Conservation (phyloP, 345 rosid species). For the Mallotus nudiflorus region DNA sequence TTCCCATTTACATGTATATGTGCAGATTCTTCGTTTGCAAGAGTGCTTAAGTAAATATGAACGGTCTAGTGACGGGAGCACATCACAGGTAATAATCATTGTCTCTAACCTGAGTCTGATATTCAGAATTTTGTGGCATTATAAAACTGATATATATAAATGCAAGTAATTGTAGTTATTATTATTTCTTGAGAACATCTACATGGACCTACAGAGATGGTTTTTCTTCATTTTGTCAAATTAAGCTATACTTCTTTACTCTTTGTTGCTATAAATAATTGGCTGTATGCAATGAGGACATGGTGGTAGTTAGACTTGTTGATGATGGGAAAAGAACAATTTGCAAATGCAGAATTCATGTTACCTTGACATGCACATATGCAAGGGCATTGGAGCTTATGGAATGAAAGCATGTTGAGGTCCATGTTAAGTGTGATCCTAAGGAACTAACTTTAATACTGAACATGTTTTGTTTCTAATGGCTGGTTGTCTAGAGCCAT, state of each 20-base stretch:
- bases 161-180: not conserved
- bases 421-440: not conserved
- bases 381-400: not conserved
- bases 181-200: not conserved
- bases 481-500: not conserved
- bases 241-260: not conserved
- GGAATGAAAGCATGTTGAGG: not conserved
- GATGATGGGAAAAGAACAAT: not conserved
- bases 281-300: not conserved
- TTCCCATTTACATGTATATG: not conserved
- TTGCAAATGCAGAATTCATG: not conserved
- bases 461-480: not conserved
- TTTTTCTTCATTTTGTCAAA: not conserved
- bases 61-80: constrained; percentile 75
- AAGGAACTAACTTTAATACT: not conserved
- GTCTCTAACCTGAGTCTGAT: not conserved
- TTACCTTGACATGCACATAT: not conserved
- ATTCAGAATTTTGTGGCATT: not conserved
- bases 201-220: not conserved
- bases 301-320: not conserved
- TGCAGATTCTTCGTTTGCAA: constrained; percentile 81
- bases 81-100: constrained; percentile 67
- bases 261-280: not conserved
- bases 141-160: not conserved
- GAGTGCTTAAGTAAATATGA: constrained; percentile 94